Conservation (phyloP, 768 basidiomycete genomes). For the Mycena rosella region DNA sequence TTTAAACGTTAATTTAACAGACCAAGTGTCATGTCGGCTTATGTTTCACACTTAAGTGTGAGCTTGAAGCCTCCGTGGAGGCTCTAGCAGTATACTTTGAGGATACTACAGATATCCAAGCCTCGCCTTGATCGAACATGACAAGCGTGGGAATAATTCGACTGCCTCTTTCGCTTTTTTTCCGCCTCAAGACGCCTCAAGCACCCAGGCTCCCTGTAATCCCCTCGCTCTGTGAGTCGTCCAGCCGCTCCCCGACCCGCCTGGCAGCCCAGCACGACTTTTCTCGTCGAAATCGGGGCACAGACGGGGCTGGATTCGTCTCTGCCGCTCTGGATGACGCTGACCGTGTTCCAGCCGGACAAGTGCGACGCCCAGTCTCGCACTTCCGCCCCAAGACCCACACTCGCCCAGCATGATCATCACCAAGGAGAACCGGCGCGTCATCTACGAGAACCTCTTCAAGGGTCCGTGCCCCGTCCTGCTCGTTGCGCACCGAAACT, state of each 20-base stretch:
- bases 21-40: too few species aligned
- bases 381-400: constrained; percentile 23
- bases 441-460: constrained; percentile 99
- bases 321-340: constrained; percentile 5
- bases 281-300: constrained; percentile 11
- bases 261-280: constrained; percentile 3
- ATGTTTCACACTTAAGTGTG: too few species aligned
- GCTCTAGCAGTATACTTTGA: too few species aligned
- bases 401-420: constrained; percentile 88
- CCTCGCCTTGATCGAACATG: too few species aligned
- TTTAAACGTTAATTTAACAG: too few species aligned
- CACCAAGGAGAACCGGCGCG: constrained; percentile 92
- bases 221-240: constrained; percentile 19
- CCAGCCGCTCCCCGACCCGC: neutral
- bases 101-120: too few species aligned
- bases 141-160: too few species aligned
- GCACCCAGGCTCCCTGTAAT: neutral
- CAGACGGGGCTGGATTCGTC: constrained; percentile 22
- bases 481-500: neutral
- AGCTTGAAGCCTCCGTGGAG: too few species aligned
- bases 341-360: constrained; percentile 18
- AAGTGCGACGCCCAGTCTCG: constrained; percentile 31
- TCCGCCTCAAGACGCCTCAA: neutral
- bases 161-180: too few species aligned
- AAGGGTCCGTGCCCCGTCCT: constrained; percentile 75